Conservation (phyloP, 495 filamentous ascomycete genomes). For the Penicillium arizonense region DNA sequence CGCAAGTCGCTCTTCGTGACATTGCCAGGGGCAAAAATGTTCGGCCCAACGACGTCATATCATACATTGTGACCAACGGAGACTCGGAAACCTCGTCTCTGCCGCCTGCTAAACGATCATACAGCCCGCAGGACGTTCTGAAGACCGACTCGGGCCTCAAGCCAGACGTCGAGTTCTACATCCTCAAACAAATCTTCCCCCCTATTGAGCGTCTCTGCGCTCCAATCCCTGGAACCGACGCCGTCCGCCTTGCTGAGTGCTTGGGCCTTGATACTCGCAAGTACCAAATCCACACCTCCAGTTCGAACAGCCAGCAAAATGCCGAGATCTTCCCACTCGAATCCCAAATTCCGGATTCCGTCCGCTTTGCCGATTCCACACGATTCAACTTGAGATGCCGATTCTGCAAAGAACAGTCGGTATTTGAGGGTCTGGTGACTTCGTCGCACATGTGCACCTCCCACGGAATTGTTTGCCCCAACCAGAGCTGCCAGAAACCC, state of each 20-base stretch:
- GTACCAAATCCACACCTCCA: conserved; percentile 69
- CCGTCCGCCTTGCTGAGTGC: conserved; percentile 84
- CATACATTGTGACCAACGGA: conserved; percentile 87
- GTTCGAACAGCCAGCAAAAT: conserved; percentile 51
- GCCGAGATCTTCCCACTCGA: conserved; percentile 77
- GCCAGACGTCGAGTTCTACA: conserved; percentile 93
- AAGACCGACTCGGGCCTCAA: conserved; percentile 70
- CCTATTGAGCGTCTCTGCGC: conserved; percentile 97
- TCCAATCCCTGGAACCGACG: conserved; percentile 88
- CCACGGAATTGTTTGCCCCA: conserved; percentile 72
- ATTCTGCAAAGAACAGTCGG: conserved; percentile 65
- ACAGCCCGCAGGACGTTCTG: conserved; percentile 79
- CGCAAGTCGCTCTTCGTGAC: conserved; percentile 88
- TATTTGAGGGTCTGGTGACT: conserved; percentile 70
- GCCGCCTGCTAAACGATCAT: conserved; percentile 80
- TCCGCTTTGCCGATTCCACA: conserved; percentile 76
- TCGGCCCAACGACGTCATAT: conserved; percentile 91
- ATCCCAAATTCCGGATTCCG: conserved; percentile 82
- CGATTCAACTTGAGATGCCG: conserved; percentile 78
- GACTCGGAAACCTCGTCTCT: conserved; percentile 64
- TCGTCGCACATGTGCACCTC: conserved; percentile 60
- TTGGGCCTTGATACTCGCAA: conserved; percentile 87
- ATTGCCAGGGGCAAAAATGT: conserved; percentile 83
- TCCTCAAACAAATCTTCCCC: conserved; percentile 97
- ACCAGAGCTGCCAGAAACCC: conserved; percentile 54